Evolutionary conservation across 148 eudicot genomes (phyloP).

Genomic region (Cornus kousa): DNA sequence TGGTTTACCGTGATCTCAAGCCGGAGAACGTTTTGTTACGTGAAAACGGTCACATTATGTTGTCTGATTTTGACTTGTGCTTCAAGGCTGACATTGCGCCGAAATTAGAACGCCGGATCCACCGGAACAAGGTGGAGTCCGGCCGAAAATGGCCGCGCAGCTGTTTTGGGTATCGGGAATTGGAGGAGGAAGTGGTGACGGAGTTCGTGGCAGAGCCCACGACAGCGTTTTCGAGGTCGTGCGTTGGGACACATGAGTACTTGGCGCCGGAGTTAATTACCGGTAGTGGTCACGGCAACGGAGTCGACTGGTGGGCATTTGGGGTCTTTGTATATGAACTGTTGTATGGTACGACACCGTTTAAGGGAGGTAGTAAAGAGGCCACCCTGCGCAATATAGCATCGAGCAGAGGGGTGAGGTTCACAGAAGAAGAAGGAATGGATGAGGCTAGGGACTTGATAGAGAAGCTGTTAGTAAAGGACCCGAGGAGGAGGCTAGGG

Average conservation of each 20-base stretch:
- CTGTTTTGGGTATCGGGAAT: constrained; percentile 11
- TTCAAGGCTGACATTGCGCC: constrained; percentile 51
- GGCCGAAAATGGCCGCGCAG: background rate
- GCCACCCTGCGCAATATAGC: constrained; percentile 67
- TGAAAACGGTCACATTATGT: constrained; percentile 72
- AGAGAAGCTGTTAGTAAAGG: constrained; percentile 51
- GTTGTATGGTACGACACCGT: constrained; percentile 67
- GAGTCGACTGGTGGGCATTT: constrained; percentile 93
- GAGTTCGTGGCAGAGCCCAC: constrained; percentile 75
- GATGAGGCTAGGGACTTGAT: constrained; percentile 57
- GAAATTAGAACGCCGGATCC: constrained; percentile 24
- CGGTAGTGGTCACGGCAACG: constrained; percentile 80
- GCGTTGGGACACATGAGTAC: constrained; percentile 91
- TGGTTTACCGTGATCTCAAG: constrained; percentile 72
- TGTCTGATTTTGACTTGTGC: constrained; percentile 78
- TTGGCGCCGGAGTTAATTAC: constrained; percentile 68
- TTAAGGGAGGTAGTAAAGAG: constrained; percentile 67
- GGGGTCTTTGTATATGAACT: constrained; percentile 70
- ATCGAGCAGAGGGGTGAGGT: constrained; percentile 38
- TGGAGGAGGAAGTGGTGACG: constrained; percentile 19
- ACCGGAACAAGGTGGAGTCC: background rate
- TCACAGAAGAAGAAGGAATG: constrained; percentile 24
- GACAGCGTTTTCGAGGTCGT: constrained; percentile 59
- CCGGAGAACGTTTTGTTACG: constrained; percentile 65
- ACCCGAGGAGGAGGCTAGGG: constrained; percentile 62